phyloP scores from a whole-genome alignment of 176 grass and related monocot species.

The Calamus simplicifolius region DNA sequence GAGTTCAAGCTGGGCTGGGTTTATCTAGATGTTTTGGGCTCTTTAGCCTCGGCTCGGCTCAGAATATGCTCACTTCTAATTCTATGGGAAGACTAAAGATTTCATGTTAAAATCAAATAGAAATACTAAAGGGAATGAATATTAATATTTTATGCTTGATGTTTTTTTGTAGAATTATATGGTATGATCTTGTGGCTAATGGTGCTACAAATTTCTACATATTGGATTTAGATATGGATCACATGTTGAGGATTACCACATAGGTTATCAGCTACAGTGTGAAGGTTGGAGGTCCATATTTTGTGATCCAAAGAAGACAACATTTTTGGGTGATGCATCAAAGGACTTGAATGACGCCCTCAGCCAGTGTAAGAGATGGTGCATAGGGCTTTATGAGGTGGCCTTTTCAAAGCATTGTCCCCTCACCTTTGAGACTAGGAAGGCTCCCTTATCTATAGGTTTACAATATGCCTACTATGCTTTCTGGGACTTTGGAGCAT shows the following conservation, averaged over 20 bases:
- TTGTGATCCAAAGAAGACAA: slow-evolving; percentile 16
- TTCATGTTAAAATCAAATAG: too few species aligned
- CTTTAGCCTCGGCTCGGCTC: too few species aligned
- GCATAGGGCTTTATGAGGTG: slow-evolving; percentile 27
- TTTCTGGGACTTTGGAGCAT: slow-evolving; percentile 22
- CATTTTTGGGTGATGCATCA: slow-evolving; percentile 28
- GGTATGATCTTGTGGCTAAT: neutral
- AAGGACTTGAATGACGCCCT: slow-evolving; percentile 35
- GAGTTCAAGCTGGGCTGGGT: too few species aligned
- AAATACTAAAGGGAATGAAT: too few species aligned
- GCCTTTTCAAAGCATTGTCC: slow-evolving; percentile 20
- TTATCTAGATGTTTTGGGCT: too few species aligned
- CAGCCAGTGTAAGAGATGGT: slow-evolving; percentile 33
- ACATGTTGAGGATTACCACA: slow-evolving; percentile 33
- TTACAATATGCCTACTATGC: slow-evolving; percentile 11
- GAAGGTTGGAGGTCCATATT: slow-evolving; percentile 38
- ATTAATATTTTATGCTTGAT: too few species aligned
- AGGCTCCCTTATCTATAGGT: slow-evolving; percentile 5
- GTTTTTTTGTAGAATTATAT: too few species aligned
- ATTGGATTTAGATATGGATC: slow-evolving; percentile 39
- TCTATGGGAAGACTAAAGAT: too few species aligned
- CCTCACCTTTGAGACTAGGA: slow-evolving; percentile 18
- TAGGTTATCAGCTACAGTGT: slow-evolving; percentile 28
- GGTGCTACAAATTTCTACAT: neutral
- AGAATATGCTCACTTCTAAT: too few species aligned